These are phyloP conservation scores for Russula sp. DNA, from an alignment of 768 basidiomycete genomes.

Conservation along the genomic window DNA sequence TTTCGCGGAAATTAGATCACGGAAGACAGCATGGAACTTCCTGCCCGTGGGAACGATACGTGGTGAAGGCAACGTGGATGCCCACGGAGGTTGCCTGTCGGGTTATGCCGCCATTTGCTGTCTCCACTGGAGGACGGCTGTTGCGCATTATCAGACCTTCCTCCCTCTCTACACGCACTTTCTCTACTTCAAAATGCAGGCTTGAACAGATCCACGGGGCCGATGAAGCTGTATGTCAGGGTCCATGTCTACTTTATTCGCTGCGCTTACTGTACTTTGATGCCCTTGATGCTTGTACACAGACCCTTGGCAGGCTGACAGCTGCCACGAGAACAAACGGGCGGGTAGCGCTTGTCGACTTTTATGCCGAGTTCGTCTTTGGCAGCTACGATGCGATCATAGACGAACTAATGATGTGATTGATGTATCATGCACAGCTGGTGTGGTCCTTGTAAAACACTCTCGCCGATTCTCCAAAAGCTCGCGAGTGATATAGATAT, in stretches of 20 bases:
- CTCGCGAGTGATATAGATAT: conserved; percentile 46
- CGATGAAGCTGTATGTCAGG: conserved; percentile 42
- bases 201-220: conserved; percentile 47
- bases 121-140: background rate
- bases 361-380: conserved; percentile 67
- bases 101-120: background rate
- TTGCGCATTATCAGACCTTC: background rate
- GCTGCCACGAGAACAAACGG: conserved; percentile 40
- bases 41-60: background rate
- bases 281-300: conserved; percentile 2
- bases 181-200: conserved; percentile 46
- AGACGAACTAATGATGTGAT: background rate
- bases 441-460: conserved; percentile 72
- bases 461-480: conserved; percentile 67
- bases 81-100: background rate
- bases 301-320: conserved; percentile 40
- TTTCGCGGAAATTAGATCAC: background rate
- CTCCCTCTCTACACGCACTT: conserved; percentile 19
- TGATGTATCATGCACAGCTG: conserved; percentile 46
- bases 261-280: background rate
- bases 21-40: background rate
- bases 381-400: background rate
- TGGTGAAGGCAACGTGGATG: background rate
- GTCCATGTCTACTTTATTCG: background rate
- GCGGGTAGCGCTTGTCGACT: conserved; percentile 68